Conservation (phyloP, 768 basidiomycete genomes). For the Boletus coccyginus region DNA sequence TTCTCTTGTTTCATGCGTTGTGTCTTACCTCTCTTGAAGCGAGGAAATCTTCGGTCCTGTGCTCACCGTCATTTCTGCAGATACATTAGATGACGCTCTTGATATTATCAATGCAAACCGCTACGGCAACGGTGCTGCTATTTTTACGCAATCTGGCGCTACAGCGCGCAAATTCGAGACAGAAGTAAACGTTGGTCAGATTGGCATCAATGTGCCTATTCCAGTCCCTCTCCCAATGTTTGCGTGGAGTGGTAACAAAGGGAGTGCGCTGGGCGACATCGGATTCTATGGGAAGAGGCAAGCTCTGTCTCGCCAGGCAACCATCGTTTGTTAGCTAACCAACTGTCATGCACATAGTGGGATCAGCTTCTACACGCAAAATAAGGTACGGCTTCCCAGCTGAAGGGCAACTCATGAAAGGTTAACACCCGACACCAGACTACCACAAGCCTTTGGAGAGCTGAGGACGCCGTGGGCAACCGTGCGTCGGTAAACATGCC, state of each 20-base stretch:
- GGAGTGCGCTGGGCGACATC: conserved; percentile 79
- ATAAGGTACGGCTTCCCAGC: conserved; percentile 57
- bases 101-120: conserved; percentile 84
- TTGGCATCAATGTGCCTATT: conserved; percentile 92
- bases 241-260: conserved; percentile 95
- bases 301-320: conserved; percentile 7
- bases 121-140: conserved; percentile 93
- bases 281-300: conserved; percentile 90
- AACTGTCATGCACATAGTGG: conserved; percentile 45
- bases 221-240: conserved; percentile 95
- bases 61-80: conserved; percentile 70
- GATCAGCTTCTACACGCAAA: conserved; percentile 94
- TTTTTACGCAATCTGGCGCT: conserved; percentile 95
- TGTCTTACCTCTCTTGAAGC: conserved; percentile 37
- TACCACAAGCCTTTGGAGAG: conserved; percentile 88
- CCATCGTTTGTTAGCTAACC: neutral
- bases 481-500: conserved; percentile 88
- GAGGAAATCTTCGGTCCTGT: conserved; percentile 97
- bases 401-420: neutral
- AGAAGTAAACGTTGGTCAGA: conserved; percentile 84
- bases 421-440: conserved; percentile 52
- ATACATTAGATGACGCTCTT: conserved; percentile 88
- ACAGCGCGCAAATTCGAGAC: conserved; percentile 92
- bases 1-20: neutral
- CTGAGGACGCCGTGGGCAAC: conserved; percentile 77